Conservation (phyloP, 2,329 filamentous ascomycete genomes). For the Colletotrichum sojae region DNA sequence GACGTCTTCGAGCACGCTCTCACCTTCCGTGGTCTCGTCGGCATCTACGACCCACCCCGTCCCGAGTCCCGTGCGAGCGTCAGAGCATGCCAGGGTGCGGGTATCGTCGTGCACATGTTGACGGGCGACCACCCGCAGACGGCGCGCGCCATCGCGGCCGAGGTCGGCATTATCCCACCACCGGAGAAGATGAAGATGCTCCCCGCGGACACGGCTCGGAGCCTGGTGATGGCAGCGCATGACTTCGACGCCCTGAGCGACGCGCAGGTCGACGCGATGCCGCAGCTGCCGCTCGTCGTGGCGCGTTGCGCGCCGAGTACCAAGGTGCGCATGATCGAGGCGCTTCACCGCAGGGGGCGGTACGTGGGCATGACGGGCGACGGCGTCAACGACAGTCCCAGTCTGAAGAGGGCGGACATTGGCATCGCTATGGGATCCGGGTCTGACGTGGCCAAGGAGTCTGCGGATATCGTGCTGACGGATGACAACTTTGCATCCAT, state of each 20-base stretch:
- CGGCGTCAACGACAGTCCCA: constrained; percentile 81
- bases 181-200: constrained; percentile 55
- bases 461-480: constrained; percentile 77
- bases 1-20: constrained; percentile 64
- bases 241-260: constrained; percentile 76
- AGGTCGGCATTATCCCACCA: constrained; percentile 71
- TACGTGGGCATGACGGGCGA: constrained; percentile 71
- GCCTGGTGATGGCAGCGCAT: constrained; percentile 75
- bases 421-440: constrained; percentile 79
- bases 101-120: constrained; percentile 78
- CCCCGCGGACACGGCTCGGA: constrained; percentile 65
- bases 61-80: constrained; percentile 75
- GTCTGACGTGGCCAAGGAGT: constrained; percentile 75
- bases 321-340: constrained; percentile 82
- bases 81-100: constrained; percentile 70
- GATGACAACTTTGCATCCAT: constrained; percentile 84
- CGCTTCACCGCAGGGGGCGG: constrained; percentile 74
- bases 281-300: constrained; percentile 77
- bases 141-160: constrained; percentile 72
- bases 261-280: constrained; percentile 74
- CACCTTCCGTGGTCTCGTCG: constrained; percentile 47
- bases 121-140: constrained; percentile 77
- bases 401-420: constrained; percentile 78
- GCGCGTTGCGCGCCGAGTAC: constrained; percentile 79
- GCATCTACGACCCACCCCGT: constrained; percentile 80